Conservation (phyloP, 441 rosid genomes). For the Aleurites moluccanus region DNA sequence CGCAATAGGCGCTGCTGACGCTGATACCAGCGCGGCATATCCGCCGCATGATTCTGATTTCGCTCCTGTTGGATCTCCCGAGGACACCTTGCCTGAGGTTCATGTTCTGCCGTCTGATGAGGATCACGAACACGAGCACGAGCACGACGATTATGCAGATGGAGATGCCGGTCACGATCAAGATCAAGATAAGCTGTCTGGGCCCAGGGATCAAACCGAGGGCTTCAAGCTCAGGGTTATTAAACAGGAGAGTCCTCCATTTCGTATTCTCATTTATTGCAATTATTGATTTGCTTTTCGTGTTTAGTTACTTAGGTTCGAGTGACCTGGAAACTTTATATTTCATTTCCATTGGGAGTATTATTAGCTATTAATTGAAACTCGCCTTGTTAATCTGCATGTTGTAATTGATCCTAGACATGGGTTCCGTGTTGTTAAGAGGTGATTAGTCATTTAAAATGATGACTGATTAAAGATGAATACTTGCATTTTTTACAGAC, state of each 20-base stretch:
- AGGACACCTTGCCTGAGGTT: constrained; percentile 31
- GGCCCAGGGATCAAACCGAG: constrained; percentile 34
- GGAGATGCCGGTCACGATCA: background rate
- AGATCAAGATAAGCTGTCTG: constrained; percentile 28
- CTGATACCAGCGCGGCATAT: constrained; percentile 6
- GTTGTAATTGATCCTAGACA: background rate
- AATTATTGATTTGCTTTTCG: background rate
- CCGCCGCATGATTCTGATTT: constrained; percentile 34
- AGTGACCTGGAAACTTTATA: background rate
- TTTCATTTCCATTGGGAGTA: background rate
- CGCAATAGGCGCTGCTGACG: constrained; percentile 23
- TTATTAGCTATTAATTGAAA: background rate
- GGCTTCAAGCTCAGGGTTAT: constrained; percentile 68
- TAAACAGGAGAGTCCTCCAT: constrained; percentile 58
- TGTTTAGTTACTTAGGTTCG: background rate
- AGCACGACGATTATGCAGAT: constrained; percentile 18
- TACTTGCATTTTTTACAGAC: too few relatives aligned
- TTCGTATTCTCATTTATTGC: background rate
- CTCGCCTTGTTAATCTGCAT: background rate
- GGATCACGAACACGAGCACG: constrained; percentile 34
- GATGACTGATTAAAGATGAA: too few relatives aligned
- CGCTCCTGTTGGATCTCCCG: constrained; percentile 48
- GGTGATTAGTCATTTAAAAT: too few relatives aligned
- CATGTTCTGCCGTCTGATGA: constrained; percentile 50
- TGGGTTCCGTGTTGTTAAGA: background rate